Evolutionary conservation across 2,329 filamentous ascomycete genomes (phyloP), one percentile per base, ranked within the genome.

Genomic region (Botrytis hyacinthi): DNA sequence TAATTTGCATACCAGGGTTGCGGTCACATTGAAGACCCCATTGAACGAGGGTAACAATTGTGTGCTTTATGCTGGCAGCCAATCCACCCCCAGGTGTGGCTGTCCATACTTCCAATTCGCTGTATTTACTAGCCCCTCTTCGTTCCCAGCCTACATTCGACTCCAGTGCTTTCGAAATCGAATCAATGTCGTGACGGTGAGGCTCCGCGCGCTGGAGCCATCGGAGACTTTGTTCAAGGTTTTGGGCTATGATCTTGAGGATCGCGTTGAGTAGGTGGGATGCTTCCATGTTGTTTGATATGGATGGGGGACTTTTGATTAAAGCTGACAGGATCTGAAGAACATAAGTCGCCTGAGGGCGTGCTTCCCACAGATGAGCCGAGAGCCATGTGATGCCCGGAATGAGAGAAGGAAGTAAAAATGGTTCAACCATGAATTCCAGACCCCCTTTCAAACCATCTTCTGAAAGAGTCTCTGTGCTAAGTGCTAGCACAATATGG

Each of bases 401-500:
- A 2, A 95, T 89, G 0, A 96, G 85, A 0, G 92, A 92, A 0
- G 93, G 93, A n/a, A 95, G 83, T 2, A 96, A 83, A 76, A 95
- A 95, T 0, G 93, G 92, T 76, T 95, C 92, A 4, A 94, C 89
- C 18, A 96, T 85, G 79, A 94, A 94, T 82, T 95, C 93, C 10
- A 96, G 84, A 1, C 93, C 93, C 20, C 89, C 88, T 80, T 92
- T 93, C 0, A 96, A 85, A 51, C 86, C 88, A 57, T 94, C 91
- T 62, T 93, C 88, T 1, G 87, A 87, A 7, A 97, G 82, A 59
- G 88, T 85, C 9, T 89, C 89, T 1, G 86, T 86, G n/a, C 88
- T 88, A 76, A 90, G 90, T 1, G 92, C 93, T 51, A 92, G 84
- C 0, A 94, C 88, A 60, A 92, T 93, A 77, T 94, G 91, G 76